Evolutionary conservation across 208 protist genomes (phyloP), one percentile per base, ranked within the genome.

Genomic region (Endotrypanum monterogeii): DNA sequence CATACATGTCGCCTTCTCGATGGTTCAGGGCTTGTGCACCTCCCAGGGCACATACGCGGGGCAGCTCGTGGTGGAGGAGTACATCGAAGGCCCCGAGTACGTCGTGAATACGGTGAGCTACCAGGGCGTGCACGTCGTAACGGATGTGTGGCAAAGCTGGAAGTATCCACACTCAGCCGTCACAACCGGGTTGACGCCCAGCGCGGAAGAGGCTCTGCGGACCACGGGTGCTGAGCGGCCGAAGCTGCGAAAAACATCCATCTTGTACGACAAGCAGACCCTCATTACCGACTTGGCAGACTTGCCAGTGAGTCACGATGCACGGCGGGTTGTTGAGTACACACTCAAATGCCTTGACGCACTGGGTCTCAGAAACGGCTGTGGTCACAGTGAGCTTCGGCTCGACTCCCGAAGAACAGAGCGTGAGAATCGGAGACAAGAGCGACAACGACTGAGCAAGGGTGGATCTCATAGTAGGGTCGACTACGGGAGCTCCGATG

Each of bases 41-140:
- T 89, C 83, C 12, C 84, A 89, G 67, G 39, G 76, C 51, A 88
- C 89, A 20, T 78, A 87, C 14, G 85, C 89, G 12, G 73, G 57
- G 18, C 76, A 83, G 74, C 87, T 97, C 75, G 74, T 93, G 0
- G 71, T 97, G 5, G 88, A 97, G 78, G 93, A 97, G 81, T 97
- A 95, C 85, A 93, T 97, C 67, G 89, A 93, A 16, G 93, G 93
- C 11, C 75, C 71, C 5, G 93, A 97, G 76, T 97, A 97, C 73
- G 89, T 97, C 28, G 89, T 97, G 48, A 89, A 97, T 74, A 85
- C 84, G 57, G 89, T 95, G 46, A 88, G 84, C 62, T 93, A 89
- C 79, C 61, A 91, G 46, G 88, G 89, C 61, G 67, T 73, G n/a
- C 82, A 90, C 62, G 85, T 93, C 41, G 90, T 95, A n/a, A 94